phyloP scores from a whole-genome alignment of 345 rosid species.

The Pistacia integerrima region DNA sequence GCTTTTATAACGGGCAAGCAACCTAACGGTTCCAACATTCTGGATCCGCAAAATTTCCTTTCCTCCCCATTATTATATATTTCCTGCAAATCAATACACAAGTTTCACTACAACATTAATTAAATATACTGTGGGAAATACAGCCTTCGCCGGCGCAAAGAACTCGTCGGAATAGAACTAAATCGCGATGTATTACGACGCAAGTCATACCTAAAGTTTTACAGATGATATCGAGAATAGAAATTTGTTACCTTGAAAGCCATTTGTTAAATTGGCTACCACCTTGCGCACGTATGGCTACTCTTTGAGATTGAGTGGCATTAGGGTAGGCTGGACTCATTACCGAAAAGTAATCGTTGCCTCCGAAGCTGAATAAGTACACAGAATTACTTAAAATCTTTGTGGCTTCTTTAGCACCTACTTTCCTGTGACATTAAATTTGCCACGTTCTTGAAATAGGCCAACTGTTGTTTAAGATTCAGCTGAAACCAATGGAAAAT shows the following conservation, averaged over 20 bases:
- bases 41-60: constrained; percentile 33
- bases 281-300: constrained; percentile 16
- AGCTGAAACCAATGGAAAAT: constrained; percentile 15
- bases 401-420: constrained; percentile 21
- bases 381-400: constrained; percentile 17
- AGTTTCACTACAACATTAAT: no score
- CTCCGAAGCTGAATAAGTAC: constrained; percentile 34
- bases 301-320: background rate
- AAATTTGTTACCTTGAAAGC: background rate
- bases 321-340: background rate
- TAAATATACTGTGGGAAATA: no score
- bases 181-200: no score
- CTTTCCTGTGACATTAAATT: constrained; percentile 13
- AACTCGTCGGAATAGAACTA: no score
- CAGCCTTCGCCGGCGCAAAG: no score
- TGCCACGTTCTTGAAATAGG: constrained; percentile 24
- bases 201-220: no score
- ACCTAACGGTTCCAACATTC: constrained; percentile 32
- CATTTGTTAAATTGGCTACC: constrained; percentile 20
- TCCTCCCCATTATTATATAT: constrained; percentile 26
- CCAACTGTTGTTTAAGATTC: constrained; percentile 22
- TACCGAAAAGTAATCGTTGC: constrained; percentile 27
- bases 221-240: no score
- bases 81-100: constrained; percentile 16
- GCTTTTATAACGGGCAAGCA: constrained; percentile 16